Evolutionary conservation across 257 asterid genomes (phyloP).

Genomic region (Thymus mandschuricus): DNA sequence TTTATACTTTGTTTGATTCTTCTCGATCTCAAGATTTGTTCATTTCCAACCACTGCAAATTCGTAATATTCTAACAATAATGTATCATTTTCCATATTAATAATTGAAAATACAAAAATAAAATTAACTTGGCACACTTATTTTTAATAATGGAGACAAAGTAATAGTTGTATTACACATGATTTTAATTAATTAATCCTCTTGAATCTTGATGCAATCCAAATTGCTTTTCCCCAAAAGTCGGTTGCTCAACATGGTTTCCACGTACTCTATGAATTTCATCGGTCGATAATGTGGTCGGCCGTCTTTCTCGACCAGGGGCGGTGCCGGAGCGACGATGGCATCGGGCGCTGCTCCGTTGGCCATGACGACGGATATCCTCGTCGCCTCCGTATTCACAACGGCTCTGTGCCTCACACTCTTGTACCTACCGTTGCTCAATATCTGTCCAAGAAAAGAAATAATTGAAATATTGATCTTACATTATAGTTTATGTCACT

Average conservation of each 20-base stretch:
- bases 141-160: no score
- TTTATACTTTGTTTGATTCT: no score
- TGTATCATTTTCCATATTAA: no score
- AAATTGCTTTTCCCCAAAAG: constrained; percentile 47
- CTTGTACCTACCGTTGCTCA: constrained; percentile 51
- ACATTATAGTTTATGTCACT: no score
- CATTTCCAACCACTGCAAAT: no score
- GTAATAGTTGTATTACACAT: no score
- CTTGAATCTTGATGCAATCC: constrained; percentile 35
- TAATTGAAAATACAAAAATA: no score
- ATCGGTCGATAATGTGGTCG: constrained; percentile 38
- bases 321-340: constrained; percentile 6
- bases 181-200: no score
- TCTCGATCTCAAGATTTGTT: no score
- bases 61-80: no score
- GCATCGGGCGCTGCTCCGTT: constrained; percentile 1
- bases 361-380: constrained; percentile 48
- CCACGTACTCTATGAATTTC: constrained; percentile 56
- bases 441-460: constrained; percentile 1
- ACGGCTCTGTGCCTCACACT: constrained; percentile 47
- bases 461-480: no score
- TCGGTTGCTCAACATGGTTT: constrained; percentile 41
- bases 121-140: no score
- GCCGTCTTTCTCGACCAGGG: constrained; percentile 24
- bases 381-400: constrained; percentile 32